These are phyloP conservation scores for Elymus sibiricus DNA, from an alignment of 176 grass and related monocot species.

Conservation along the genomic window DNA sequence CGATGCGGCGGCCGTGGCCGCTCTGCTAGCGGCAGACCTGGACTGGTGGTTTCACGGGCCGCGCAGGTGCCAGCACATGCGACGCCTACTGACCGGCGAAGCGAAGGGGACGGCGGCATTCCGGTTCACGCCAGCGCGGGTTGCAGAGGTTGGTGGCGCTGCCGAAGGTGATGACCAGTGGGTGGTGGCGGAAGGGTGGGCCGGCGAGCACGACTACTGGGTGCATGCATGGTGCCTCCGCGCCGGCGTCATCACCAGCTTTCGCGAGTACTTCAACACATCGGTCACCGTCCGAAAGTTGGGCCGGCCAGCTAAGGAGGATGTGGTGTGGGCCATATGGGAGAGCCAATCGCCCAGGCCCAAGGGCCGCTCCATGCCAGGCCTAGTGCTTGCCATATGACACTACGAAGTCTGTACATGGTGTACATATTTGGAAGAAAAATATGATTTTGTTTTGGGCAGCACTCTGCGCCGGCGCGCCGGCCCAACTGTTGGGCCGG, in stretches of 20 bases:
- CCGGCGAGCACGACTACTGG: constrained; percentile 40
- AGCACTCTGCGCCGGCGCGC: no score
- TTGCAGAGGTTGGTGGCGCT: constrained; percentile 21
- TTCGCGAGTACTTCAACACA: constrained; percentile 59
- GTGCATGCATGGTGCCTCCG: constrained; percentile 46
- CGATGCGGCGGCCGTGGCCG: background rate
- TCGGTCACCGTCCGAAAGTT: constrained; percentile 28
- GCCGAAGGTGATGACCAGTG: background rate
- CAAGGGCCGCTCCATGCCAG: constrained; percentile 26
- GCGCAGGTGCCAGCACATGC: constrained; percentile 45
- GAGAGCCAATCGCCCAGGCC: background rate
- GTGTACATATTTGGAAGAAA: background rate
- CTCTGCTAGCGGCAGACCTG: constrained; percentile 30
- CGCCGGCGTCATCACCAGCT: no score
- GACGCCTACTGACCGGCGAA: constrained; percentile 28
- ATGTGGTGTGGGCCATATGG: constrained; percentile 12
- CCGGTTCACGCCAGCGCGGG: constrained; percentile 17
- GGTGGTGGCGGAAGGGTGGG: constrained; percentile 48
- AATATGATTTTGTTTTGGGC: background rate
- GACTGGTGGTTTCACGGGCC: constrained; percentile 51
- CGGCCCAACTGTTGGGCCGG: no score
- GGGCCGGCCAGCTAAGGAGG: background rate
- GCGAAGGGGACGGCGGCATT: background rate
- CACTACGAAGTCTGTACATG: no score
- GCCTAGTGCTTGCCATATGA: constrained; percentile 43